Conservation (phyloP, 768 basidiomycete genomes). For the Mycena metata region DNA sequence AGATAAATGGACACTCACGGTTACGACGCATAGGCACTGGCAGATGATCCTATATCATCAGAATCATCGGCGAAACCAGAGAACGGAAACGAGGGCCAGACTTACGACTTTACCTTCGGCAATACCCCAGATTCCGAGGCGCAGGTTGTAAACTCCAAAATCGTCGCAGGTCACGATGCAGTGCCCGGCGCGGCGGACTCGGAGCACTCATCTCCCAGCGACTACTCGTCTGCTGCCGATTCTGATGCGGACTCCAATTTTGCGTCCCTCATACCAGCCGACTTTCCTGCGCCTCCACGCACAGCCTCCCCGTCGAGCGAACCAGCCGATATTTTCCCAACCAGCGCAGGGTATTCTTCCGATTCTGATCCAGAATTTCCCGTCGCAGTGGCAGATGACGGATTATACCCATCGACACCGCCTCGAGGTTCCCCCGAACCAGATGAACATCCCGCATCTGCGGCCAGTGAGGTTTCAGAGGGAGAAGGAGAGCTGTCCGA, state of each 20-base stretch:
- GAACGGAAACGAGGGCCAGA: neutral
- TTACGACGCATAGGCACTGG: too few species aligned
- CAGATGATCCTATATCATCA: neutral
- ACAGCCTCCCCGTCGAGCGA: neutral
- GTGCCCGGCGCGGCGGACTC: too few species aligned
- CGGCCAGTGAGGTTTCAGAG: too few species aligned
- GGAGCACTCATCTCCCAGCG: neutral
- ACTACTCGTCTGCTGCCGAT: neutral
- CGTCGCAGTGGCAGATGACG: too few species aligned
- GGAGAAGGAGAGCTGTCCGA: neutral
- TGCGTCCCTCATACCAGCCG: neutral
- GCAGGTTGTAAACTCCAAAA: neutral
- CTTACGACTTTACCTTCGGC: neutral
- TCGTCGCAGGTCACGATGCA: too few species aligned
- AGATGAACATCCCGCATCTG: too few species aligned
- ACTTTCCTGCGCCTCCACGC: neutral
- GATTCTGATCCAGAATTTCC: neutral
- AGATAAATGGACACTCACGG: too few species aligned
- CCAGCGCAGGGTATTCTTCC: neutral
- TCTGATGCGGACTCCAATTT: neutral
- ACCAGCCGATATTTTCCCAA: too few species aligned
- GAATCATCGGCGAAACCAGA: neutral
- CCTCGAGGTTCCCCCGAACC: neutral
- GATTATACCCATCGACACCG: too few species aligned
- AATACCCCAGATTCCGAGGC: neutral